Percentiles rank a stretch among this genome's conserved stretches.
phyloP scores from a whole-genome alignment of 371 early-diverging fungal species.

The Umbelopsis sp. region DNA sequence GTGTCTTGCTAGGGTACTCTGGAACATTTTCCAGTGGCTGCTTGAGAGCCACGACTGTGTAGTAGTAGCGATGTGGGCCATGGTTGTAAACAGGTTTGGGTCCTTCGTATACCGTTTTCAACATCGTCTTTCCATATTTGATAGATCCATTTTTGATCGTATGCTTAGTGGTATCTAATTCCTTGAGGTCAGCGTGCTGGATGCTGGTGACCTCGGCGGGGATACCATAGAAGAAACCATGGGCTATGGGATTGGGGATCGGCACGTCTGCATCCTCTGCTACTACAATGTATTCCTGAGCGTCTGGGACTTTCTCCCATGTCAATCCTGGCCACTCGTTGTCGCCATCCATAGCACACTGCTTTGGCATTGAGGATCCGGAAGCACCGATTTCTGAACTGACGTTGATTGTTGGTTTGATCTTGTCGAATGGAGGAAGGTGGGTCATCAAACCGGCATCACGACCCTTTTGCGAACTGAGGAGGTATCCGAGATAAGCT shows the following conservation, averaged over 20 bases:
- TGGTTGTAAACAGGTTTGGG: slow-evolving; percentile 9
- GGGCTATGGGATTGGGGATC: not conserved
- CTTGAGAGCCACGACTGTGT: slow-evolving; percentile 12
- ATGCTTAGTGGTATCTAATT: not conserved
- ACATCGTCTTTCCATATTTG: slow-evolving; percentile 14
- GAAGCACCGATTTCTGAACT: not conserved
- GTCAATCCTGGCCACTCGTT: not conserved
- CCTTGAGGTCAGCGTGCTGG: not conserved
- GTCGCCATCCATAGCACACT: slow-evolving; percentile 8
- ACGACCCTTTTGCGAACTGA: not conserved
- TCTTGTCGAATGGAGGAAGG: not conserved
- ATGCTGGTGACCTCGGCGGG: not conserved
- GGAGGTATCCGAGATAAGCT: not conserved
- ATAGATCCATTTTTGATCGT: not conserved
- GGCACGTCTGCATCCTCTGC: slow-evolving; percentile 3
- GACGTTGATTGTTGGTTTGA: slow-evolving; percentile 21
- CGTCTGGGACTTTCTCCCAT: not conserved
- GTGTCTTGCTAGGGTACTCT: not conserved
- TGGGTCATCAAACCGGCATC: not conserved
- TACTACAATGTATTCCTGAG: not conserved
- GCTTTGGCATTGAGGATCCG: not conserved
- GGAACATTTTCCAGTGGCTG: not conserved
- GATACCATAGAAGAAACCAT: slow-evolving; percentile 5
- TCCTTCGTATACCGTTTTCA: not conserved
- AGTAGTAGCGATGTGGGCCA: slow-evolving; percentile 11